Conservation (phyloP, 306 rosid genomes). For the Quercus engelmannii region DNA sequence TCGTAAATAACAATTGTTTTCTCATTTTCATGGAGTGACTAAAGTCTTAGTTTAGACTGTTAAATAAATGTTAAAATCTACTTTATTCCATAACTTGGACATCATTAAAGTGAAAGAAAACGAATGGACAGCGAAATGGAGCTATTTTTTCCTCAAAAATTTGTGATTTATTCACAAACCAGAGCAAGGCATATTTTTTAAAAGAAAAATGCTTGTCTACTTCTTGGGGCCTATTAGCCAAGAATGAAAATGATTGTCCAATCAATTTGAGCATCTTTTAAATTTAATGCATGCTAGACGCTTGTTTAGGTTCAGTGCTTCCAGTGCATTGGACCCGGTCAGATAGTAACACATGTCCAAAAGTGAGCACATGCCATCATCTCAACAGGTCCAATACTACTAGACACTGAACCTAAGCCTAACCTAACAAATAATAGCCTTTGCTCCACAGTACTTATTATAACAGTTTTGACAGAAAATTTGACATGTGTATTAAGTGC, state of each 20-base stretch:
- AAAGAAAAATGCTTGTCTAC: neutral
- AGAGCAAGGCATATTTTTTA: neutral
- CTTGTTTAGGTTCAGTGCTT: neutral
- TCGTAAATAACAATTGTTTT: neutral
- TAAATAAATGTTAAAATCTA: neutral
- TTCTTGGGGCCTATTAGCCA: neutral
- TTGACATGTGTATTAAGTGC: too few species aligned
- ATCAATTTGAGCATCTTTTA: constrained; percentile 9
- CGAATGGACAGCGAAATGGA: neutral
- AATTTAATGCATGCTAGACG: neutral
- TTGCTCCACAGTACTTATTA: neutral
- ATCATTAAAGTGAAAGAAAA: neutral
- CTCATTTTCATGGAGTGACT: neutral
- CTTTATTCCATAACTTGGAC: neutral
- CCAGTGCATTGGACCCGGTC: too few species aligned
- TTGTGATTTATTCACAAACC: too few species aligned
- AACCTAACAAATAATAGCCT: constrained; percentile 6
- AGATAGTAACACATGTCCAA: too few species aligned
- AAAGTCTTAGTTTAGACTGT: neutral
- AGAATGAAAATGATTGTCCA: constrained; percentile 25
- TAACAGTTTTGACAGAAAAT: too few species aligned
- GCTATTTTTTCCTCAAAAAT: too few species aligned
- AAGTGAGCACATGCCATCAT: too few species aligned
- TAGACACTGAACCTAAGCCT: too few species aligned
- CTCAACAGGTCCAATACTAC: rapidly evolving